Evolutionary conservation across 495 filamentous ascomycete genomes (phyloP), one percentile per base, ranked within the genome.

Genomic region (Penicillium samsonianum): DNA sequence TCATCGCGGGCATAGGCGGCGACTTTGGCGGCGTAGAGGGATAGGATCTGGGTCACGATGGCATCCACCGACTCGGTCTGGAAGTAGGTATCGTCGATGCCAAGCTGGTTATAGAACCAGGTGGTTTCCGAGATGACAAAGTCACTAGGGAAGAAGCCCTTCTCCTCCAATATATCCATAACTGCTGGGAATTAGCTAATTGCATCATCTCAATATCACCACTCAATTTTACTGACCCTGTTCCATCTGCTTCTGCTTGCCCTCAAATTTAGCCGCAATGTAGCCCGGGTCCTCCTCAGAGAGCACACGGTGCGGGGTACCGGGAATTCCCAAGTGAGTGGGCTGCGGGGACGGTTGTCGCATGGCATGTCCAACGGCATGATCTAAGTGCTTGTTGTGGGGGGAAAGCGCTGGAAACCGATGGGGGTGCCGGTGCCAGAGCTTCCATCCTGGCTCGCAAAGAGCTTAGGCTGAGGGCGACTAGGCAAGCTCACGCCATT

Each of bases 1-100:
- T 98, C 94, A 65, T 96, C 90, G 55, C 94, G 88, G 19, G 93
- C 90, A 65, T 89, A 96, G 2, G 94, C 94, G 6, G 95, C 95
- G 43, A 98, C 86, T 78, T 98, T 98, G 70, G 92, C 94, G 20
- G 95, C 95, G 68, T 98, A 98, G 30, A 98, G 82, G 14, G 93
- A 97, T 48, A 92, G 92, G 60, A 98, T 91, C 68, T 96, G 89
- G 65, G 88, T 96, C 57, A 91, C 88, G 60, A 98, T 93, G 48
- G 89, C 90, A 41, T 92, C 89, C 23, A 86, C 87, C 3, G 83
- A 82, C 76, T 98, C 94, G 35, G 91, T 90, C 70, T 96, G 89
- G 80, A 98, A 98, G 76, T 98, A 98, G 78, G 96, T 92, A 74
- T 98, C 94, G 73, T 98, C 94, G 65, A 98, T 98, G 50, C 94